Conservation (phyloP, 805 yeast genomes). For the Yarrowia sp. region DNA sequence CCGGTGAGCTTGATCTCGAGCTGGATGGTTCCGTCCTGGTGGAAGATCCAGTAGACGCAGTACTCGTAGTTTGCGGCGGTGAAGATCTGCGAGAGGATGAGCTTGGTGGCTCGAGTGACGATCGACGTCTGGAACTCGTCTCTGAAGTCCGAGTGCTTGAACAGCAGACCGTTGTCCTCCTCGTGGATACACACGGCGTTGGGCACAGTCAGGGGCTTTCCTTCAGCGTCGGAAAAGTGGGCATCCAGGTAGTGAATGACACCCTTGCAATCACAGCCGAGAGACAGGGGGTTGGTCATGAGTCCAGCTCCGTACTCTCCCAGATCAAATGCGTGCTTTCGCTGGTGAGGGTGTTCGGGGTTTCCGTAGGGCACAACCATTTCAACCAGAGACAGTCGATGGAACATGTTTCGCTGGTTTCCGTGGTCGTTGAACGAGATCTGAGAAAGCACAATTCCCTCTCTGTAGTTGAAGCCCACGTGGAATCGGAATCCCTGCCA, state of each 20-base stretch:
- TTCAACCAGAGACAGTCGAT: slow-evolving; percentile 77
- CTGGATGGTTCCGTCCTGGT: slow-evolving; percentile 84
- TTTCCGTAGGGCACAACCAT: slow-evolving; percentile 87
- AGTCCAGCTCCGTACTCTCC: slow-evolving; percentile 90
- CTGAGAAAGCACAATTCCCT: slow-evolving; percentile 80
- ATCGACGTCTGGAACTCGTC: slow-evolving; percentile 68
- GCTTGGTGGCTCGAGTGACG: slow-evolving; percentile 75
- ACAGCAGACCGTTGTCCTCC: slow-evolving; percentile 81
- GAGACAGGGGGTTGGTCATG: slow-evolving; percentile 77
- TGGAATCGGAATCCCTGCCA: slow-evolving; percentile 84
- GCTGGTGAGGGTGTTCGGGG: slow-evolving; percentile 80
- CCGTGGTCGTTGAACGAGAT: slow-evolving; percentile 66
- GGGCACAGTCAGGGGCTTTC: slow-evolving; percentile 73
- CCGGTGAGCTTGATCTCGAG: slow-evolving; percentile 82
- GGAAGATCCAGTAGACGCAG: slow-evolving; percentile 81
- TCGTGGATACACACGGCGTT: slow-evolving; percentile 86
- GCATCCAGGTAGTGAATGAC: slow-evolving; percentile 84
- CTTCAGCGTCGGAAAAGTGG: slow-evolving; percentile 70
- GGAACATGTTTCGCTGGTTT: slow-evolving; percentile 67
- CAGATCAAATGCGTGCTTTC: slow-evolving; percentile 85
- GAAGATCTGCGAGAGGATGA: slow-evolving; percentile 79
- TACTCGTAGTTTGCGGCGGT: slow-evolving; percentile 89
- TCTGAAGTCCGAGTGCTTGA: slow-evolving; percentile 85
- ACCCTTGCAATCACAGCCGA: slow-evolving; percentile 88
- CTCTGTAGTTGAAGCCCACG: slow-evolving; percentile 84